Evolutionary conservation across 2,329 filamentous ascomycete species (phyloP).

Genomic region (Ceratocystis destructans): DNA sequence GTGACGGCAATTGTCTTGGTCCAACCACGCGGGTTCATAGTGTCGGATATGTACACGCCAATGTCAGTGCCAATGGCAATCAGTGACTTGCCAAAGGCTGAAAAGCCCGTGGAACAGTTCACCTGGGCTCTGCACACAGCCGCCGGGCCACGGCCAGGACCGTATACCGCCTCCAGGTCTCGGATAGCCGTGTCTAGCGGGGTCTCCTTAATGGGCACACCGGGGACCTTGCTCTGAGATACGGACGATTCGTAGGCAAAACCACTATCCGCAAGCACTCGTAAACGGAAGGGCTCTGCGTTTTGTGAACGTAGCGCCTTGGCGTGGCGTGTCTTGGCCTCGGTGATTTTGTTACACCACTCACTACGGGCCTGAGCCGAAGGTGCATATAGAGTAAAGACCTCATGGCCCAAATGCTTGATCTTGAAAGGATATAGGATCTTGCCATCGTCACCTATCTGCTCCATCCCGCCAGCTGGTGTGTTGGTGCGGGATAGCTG

Average conservation of each 20-base stretch:
- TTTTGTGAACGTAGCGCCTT: conserved; percentile 81
- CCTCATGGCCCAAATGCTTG: conserved; percentile 88
- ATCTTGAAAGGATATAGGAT: conserved; percentile 89
- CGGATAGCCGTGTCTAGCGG: conserved; percentile 82
- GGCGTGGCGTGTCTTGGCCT: conserved; percentile 88
- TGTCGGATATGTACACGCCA: conserved; percentile 80
- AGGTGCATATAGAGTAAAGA: conserved; percentile 79
- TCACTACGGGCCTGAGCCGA: conserved; percentile 61
- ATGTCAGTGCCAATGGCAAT: conserved; percentile 91
- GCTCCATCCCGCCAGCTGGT: conserved; percentile 30
- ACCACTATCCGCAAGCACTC: conserved; percentile 81
- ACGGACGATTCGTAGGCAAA: conserved; percentile 64
- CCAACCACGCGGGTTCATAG: conserved; percentile 84
- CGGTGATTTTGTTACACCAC: conserved; percentile 88
- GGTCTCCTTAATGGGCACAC: conserved; percentile 74
- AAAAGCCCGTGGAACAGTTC: conserved; percentile 87
- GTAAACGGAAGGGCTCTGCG: conserved; percentile 83
- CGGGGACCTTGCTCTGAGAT: conserved; percentile 43
- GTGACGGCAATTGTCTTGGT: conserved; percentile 61
- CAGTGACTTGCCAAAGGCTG: conserved; percentile 68
- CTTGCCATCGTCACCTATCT: conserved; percentile 48
- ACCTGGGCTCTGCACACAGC: conserved; percentile 75
- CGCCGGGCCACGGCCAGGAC: conserved; percentile 52
- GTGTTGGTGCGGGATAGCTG: conserved; percentile 35
- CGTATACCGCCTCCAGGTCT: conserved; percentile 71